These are phyloP conservation scores for Tulasnella sp. DNA, from an alignment of 768 basidiomycete genomes.

Conservation along the genomic window DNA sequence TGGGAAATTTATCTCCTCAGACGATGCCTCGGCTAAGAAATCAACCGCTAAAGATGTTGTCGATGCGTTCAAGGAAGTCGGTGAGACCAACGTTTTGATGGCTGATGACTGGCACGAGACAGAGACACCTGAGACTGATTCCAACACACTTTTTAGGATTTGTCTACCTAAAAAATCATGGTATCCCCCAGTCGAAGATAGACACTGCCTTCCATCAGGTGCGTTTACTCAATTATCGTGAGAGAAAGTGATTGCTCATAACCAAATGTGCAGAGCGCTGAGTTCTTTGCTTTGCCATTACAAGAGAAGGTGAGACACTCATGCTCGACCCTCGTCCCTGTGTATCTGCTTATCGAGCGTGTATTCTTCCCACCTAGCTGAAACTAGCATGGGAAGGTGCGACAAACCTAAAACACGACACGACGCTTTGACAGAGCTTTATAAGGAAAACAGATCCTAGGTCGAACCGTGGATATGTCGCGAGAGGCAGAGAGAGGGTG, in stretches of 20 bases:
- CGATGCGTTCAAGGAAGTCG: constrained; percentile 55
- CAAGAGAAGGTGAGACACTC: constrained; percentile 42
- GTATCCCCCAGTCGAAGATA: constrained; percentile 49
- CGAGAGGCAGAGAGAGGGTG: constrained; percentile 70
- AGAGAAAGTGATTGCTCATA: background rate
- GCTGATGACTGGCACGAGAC: background rate
- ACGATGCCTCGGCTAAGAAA: constrained; percentile 41
- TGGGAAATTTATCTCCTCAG: constrained; percentile 47
- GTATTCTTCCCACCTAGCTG: constrained; percentile 30
- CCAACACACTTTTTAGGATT: constrained; percentile 38
- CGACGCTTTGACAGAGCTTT: background rate
- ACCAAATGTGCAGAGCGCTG: constrained; percentile 45
- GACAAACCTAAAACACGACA: background rate
- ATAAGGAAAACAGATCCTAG: constrained; percentile 46
- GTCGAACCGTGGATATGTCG: constrained; percentile 76
- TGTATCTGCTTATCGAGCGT: background rate
- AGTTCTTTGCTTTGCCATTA: constrained; percentile 59
- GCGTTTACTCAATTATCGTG: background rate
- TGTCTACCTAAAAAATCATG: constrained; percentile 66
- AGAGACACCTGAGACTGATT: constrained; percentile 23
- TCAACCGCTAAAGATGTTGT: constrained; percentile 58
- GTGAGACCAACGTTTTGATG: too few relatives aligned
- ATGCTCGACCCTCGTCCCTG: too few relatives aligned
- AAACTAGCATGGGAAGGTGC: constrained; percentile 57
- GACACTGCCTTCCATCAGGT: constrained; percentile 58